A percentile compares a stretch with the other conserved stretches of the same genome.
Evolutionary conservation across 2,329 filamentous ascomycete genomes (phyloP).

Genomic region (Aspergillus piperis): DNA sequence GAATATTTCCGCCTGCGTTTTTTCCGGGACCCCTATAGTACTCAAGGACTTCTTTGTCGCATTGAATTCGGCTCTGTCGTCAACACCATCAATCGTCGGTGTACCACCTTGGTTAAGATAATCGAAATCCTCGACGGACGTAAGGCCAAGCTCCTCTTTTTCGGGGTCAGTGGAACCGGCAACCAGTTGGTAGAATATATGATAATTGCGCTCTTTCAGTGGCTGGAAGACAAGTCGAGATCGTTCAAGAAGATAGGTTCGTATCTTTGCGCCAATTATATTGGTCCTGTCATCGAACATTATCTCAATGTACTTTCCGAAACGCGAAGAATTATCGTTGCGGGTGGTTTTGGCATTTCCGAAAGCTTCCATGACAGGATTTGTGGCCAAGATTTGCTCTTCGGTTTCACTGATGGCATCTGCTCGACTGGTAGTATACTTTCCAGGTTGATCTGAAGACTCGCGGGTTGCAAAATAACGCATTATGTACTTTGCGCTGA

Average conservation of each 20-base stretch:
- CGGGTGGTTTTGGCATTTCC: conserved; percentile 99
- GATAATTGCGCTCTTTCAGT: conserved; percentile 96
- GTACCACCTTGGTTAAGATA: conserved; percentile 95
- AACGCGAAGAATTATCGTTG: conserved; percentile 98
- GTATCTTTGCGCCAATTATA: conserved; percentile 96
- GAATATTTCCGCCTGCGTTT: conserved; percentile 83
- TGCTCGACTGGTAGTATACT: conserved; percentile 70
- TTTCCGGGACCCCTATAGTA: conserved; percentile 78
- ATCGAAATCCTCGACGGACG: conserved; percentile 86
- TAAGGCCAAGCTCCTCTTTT: conserved; percentile 74
- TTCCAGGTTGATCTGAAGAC: conserved; percentile 81
- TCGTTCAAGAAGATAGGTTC: conserved; percentile 91
- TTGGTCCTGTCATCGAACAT: conserved; percentile 96
- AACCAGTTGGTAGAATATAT: conserved; percentile 97
- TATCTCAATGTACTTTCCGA: conserved; percentile 99
- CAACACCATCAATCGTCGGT: conserved; percentile 87
- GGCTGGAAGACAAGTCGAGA: conserved; percentile 97
- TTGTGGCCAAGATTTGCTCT: conserved; percentile 96
- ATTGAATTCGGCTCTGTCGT: conserved; percentile 91
- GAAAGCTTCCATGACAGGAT: conserved; percentile 99
- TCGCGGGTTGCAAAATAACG: conserved; percentile 98
- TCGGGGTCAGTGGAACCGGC: conserved; percentile 86
- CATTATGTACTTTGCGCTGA: conserved; percentile 99
- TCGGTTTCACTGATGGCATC: conserved; percentile 96
- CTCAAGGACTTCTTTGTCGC: conserved; percentile 82